Percentiles rank a stretch among this genome's conserved stretches.
Evolutionary conservation across 805 yeast genomes (phyloP).

Genomic region (Candida namnaoensis): DNA sequence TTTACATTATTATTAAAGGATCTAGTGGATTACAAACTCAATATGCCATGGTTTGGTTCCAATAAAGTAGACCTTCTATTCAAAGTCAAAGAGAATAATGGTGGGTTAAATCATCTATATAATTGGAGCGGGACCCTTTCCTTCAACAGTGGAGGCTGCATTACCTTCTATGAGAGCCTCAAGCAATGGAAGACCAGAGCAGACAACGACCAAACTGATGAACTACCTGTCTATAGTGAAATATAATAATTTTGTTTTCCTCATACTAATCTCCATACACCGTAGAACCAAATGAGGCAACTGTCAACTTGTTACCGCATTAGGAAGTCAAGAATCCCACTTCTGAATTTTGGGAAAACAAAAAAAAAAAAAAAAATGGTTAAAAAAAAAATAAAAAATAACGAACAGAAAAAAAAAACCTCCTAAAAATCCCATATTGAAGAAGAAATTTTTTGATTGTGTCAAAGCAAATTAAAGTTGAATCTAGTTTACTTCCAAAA

Average conservation of each 20-base stretch:
- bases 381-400: too few relatives aligned
- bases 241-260: too few relatives aligned
- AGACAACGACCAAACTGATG: constrained; percentile 30
- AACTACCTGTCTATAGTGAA: constrained; percentile 24
- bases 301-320: neutral
- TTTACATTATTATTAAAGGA: constrained; percentile 29
- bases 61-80: constrained; percentile 38
- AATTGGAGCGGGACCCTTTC: constrained; percentile 28
- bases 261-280: too few relatives aligned
- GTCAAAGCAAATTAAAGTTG: neutral
- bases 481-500: neutral
- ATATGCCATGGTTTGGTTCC: constrained; percentile 47
- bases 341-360: too few relatives aligned
- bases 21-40: constrained; percentile 25
- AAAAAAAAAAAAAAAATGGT: too few relatives aligned
- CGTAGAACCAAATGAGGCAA: too few relatives aligned
- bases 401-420: too few relatives aligned
- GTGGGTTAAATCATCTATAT: constrained; percentile 26
- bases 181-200: constrained; percentile 25
- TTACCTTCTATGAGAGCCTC: constrained; percentile 28
- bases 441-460: neutral
- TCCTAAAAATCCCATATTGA: neutral
- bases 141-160: constrained; percentile 42
- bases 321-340: constrained; percentile 2
- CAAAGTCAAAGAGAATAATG: constrained; percentile 22